A percentile compares a stretch with the other conserved stretches of the same genome.
These are phyloP conservation scores for Fusarium sp. DNA, from an alignment of 2,329 filamentous ascomycete species.

Conservation along the genomic window DNA sequence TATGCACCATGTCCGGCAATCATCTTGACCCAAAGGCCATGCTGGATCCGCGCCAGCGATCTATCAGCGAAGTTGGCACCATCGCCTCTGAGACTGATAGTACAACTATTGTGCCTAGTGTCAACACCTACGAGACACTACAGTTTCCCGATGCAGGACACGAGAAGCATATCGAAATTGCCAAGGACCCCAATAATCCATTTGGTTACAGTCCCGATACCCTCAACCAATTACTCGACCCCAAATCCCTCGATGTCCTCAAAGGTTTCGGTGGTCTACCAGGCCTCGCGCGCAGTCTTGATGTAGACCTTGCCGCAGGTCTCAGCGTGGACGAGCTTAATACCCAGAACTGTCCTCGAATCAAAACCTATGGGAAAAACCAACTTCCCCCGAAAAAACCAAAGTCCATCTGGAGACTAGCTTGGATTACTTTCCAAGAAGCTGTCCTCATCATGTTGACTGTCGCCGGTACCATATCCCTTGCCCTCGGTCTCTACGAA, in stretches of 20 bases:
- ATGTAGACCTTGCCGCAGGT: conserved; percentile 14
- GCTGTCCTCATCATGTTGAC: conserved; percentile 17
- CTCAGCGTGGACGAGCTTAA: conserved; percentile 19
- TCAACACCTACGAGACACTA: conserved; percentile 3
- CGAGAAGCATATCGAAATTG: not conserved
- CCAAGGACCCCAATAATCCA: not conserved
- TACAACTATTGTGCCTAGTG: conserved; percentile 27
- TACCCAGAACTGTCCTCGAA: not conserved
- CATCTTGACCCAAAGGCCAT: conserved; percentile 32
- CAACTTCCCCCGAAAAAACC: conserved; percentile 17
- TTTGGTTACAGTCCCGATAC: conserved; percentile 6
- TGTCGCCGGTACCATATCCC: conserved; percentile 18
- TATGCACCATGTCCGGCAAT: conserved; percentile 22
- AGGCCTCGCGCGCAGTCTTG: conserved; percentile 8
- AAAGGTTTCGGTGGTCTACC: conserved; percentile 4
- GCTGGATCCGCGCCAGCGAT: conserved; percentile 27
- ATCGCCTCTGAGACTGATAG: conserved; percentile 4
- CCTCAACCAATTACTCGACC: conserved; percentile 9
- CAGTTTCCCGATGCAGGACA: conserved; percentile 4
- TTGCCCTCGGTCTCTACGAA: conserved; percentile 12
- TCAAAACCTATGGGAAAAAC: conserved; percentile 13
- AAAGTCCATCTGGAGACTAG: conserved; percentile 20
- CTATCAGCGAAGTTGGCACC: conserved; percentile 27
- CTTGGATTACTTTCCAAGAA: conserved; percentile 23
- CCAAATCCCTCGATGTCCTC: conserved; percentile 16